Evolutionary conservation across 2,329 filamentous ascomycete genomes (phyloP), one percentile per base, ranked within the genome.

Genomic region (Penicillium sp.): DNA sequence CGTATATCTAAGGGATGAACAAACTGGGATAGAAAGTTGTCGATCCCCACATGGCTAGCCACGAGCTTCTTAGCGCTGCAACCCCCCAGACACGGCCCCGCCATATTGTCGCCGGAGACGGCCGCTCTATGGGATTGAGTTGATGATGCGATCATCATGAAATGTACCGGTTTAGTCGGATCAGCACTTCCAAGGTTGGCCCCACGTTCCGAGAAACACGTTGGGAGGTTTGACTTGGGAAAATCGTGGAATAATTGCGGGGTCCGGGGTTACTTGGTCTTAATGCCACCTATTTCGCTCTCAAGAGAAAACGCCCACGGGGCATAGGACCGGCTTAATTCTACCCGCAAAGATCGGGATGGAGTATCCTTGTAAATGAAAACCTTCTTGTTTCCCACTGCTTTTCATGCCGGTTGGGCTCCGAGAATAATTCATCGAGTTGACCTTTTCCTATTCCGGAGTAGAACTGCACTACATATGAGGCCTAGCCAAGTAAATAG

Each of bases 31-130:
- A 43, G 16, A 38, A 43, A 5, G 9, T 5, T 29, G 52, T 18
- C 50, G 57, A 59, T 57, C 57, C 55, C 57, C 57, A 59, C 57
- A 57, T 59, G 57, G 55, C 34, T 14, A 51, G 34, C 57, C 57
- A 59, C 55, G 57, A 49, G 57, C 14, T 9, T 18, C 32, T 44
- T 50, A n/a, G 45, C 24, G 44, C 22, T 50, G 39, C n/a, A 50
- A 51, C 50, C 31, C 31, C 22, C 48, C 32, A 34, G 44, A 50
- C 16, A 32, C 46, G 46, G 34, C 14, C 31, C 50, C 43, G n/a
- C 18, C 22, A 24, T 10, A 34, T 18, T 18, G 8, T 49, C 51
- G 51, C 51, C 51, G 51, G 43, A 49, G 35, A 49, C 31, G 51
- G 51, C 31, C 40, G 47, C 20, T n/a, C 16, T 51, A 26, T 26